Conservation (phyloP, 1,284 basidiomycete species). For the Papiliotrema terrestris region DNA sequence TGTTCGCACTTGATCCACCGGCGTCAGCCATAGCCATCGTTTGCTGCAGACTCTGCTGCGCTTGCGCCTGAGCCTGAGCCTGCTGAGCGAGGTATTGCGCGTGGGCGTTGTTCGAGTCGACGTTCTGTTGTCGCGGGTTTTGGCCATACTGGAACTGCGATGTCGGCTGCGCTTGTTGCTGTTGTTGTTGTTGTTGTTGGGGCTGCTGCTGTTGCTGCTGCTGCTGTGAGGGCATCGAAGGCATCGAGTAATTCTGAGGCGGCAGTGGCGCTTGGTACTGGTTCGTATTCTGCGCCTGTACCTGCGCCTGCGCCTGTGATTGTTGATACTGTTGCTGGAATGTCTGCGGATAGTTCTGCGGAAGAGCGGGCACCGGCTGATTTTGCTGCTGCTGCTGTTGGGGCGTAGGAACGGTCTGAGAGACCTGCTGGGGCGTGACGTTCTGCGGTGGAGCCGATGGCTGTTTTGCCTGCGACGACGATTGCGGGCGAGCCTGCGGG, state of each 20-base stretch:
- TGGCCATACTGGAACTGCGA: neutral
- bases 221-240: neutral
- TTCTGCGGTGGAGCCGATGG: neutral
- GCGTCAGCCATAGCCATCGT: neutral
- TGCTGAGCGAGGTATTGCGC: neutral
- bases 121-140: neutral
- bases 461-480: neutral
- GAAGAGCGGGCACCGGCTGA: neutral
- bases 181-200: neutral
- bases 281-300: neutral
- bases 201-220: neutral
- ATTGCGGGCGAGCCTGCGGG: neutral
- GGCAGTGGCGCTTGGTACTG: neutral
- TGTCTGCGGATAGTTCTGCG: neutral
- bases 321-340: conserved; percentile 3
- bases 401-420: neutral
- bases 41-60: neutral
- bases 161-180: neutral
- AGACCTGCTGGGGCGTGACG: too few species aligned
- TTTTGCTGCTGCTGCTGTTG: neutral
- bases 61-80: neutral
- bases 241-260: neutral
- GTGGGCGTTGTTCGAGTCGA: neutral
- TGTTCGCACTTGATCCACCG: neutral
- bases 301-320: neutral